phyloP scores from a whole-genome alignment of 176 grass and related monocot species.

The Oryza meridionalis region DNA sequence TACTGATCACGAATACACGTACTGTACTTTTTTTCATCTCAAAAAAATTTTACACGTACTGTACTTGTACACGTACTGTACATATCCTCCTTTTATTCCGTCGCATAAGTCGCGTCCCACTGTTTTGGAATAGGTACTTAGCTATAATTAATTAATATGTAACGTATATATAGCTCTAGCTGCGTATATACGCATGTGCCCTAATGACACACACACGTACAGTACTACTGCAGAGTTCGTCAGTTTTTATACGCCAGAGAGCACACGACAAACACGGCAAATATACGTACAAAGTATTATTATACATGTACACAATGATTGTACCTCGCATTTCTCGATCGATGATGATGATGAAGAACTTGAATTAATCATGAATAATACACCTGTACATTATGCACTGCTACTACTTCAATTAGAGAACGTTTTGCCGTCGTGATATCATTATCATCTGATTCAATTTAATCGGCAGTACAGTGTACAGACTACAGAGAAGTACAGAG shows the following conservation, averaged over 20 bases:
- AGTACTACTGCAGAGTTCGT: not conserved
- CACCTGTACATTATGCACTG: not conserved
- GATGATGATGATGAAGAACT: not conserved
- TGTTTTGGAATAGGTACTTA: conserved; percentile 5
- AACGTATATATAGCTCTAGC: not conserved
- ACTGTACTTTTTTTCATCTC: not conserved
- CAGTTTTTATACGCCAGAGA: conserved; percentile 6
- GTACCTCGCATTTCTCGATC: not conserved
- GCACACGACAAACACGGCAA: not conserved
- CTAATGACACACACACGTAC: not conserved
- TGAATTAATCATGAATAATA: not conserved
- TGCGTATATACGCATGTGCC: not conserved
- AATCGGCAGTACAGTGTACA: not conserved
- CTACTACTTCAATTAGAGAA: not conserved
- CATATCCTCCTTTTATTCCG: conserved; percentile 27
- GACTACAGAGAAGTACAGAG: not conserved
- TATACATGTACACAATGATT: not conserved
- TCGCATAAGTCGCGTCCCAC: conserved; percentile 18
- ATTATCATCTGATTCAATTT: conserved; percentile 27
- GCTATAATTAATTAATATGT: conserved; percentile 15
- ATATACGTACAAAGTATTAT: not conserved
- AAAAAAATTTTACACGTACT: conserved; percentile 8
- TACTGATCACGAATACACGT: conserved; percentile 36
- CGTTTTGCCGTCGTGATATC: conserved; percentile 33
- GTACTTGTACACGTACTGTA: not conserved